Evolutionary conservation across 768 basidiomycete genomes (phyloP), one percentile per base, ranked within the genome.

Genomic region (Tylopilus vinaceipallidus): DNA sequence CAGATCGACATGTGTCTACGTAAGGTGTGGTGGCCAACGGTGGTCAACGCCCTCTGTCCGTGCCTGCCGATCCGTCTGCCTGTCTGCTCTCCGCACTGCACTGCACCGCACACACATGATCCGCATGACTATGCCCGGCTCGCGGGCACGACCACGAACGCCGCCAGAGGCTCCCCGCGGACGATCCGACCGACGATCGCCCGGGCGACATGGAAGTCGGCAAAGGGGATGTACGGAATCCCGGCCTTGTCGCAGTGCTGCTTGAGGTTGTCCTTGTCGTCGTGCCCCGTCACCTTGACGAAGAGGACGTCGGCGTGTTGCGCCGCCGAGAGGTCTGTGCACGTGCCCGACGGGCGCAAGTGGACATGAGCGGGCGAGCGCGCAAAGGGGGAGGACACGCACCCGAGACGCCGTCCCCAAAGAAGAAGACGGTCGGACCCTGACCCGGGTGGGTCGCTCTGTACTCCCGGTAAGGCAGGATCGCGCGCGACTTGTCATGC

Each of bases 321-420:
- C 0, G 97, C 97, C 3, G 97, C 95, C 9, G 91, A 94, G 69
- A 97, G 80, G 66, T 97, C 94, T 91, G 65, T n/a, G 40, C 10
- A 12, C 12, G 27, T 12, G 27, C 6, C 6, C 27, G 12, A 6
- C 27, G 27, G 6, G 27, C 6, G 27, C 6, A 29, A 12, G 12
- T 12, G 27, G 27, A 29, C 6, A 29, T 12, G 27, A 29, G 27
- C n/a, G n/a, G n/a, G n/a, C n/a, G n/a, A n/a, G n/a, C n/a, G n/a
- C 4, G 29, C 14, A 23, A 23, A 14, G 14, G n/a, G 17, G 32
- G 17, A 41, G 24, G 46, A 4, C 12, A 71, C 79, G 35, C 50
- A 90, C 92, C 93, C 48, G 91, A 94, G 42, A 97, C 97, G 29
- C 97, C 97, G 65, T 99, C 97, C 0, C 97, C 97, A 55, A 97